Evolutionary conservation across 2,329 filamentous ascomycete species (phyloP).

Genomic region (Clarireedia paspali): DNA sequence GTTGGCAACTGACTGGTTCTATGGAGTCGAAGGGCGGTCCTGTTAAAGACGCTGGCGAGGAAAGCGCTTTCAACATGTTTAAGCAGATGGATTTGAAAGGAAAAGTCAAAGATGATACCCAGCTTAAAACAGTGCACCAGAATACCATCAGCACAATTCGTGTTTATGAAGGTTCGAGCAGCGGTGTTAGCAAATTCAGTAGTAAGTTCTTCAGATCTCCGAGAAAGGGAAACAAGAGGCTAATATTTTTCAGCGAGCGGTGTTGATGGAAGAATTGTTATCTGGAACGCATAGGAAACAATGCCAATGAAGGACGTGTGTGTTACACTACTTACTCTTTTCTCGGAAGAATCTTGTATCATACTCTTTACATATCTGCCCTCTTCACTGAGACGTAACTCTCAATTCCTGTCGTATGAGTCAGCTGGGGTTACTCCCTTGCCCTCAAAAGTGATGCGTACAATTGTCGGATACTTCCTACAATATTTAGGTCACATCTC

Average conservation of each 20-base stretch:
- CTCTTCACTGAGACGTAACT: background rate
- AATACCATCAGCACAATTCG: constrained; percentile 89
- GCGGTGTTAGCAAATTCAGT: constrained; percentile 70
- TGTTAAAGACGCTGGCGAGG: constrained; percentile 59
- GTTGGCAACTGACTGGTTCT: constrained; percentile 79
- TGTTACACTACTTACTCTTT: constrained; percentile 7
- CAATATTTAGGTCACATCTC: too few relatives aligned
- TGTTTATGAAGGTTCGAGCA: constrained; percentile 60
- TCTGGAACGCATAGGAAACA: constrained; percentile 57
- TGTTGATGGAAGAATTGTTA: constrained; percentile 73
- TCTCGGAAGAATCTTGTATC: background rate
- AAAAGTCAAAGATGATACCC: constrained; percentile 83
- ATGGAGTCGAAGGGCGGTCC: constrained; percentile 60
- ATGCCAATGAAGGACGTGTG: constrained; percentile 10
- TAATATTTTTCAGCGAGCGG: constrained; percentile 55
- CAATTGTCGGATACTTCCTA: too few relatives aligned
- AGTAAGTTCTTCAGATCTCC: constrained; percentile 50
- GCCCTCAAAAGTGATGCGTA: too few relatives aligned
- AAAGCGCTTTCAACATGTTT: constrained; percentile 97
- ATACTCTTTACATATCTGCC: background rate
- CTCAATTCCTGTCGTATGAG: background rate
- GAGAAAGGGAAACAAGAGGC: constrained; percentile 23
- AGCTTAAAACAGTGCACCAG: constrained; percentile 91
- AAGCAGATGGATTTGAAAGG: constrained; percentile 97
- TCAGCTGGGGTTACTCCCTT: too few relatives aligned